Base-by-base conservation (phyloP, 306 rosid species). In the Ochetophila trinervis region DNA sequence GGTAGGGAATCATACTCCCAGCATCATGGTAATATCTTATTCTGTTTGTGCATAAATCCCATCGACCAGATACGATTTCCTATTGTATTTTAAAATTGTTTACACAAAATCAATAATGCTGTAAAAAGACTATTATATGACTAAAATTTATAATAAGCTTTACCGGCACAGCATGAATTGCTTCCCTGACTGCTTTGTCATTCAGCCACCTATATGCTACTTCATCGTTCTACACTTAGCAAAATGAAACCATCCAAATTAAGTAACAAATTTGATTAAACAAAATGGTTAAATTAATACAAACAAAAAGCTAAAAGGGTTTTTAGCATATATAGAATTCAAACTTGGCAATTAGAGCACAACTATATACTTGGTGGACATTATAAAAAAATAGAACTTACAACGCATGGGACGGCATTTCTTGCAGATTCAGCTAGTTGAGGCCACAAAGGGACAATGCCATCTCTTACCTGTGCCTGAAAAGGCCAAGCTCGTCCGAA, bases 401-500 rank as follows among this genome's bases (percentile, higher is more conserved):
- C 88, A 60, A 75, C 4, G 64, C 84, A 84, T 0, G 84, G 86
- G 21, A 80, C 78, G 8, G 0, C 12, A 5, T 5, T 3, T 36
- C 27, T 42, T 0, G 30, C 4, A 2, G 58, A 10, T 9, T 22
- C 23, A 4, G 74, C 72, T 16, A 84, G 64, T 34, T 86, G 72
- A 18, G 93, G 92, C 93, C 97, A 91, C 18, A 74, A 51, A 5
- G 93, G 77, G 56, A 91, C 84, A 47, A 48, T 58, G n/a, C 93
- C 97, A 2, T 76, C 77, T 65, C 68, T 69, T 3, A 80, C 84
- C 0, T 92, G 85, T 13, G 88, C 92, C 61, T 73, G 4, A 13
- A 74, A 75, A 7, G 95, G 97, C 97, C 97, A 88, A 34, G 97
- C 93, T 12, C 95, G 78, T 0, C 95, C 95, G 56, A 84, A 86